Conservation (phyloP, 306 rosid genomes). For the Casuarina cunninghamiana region DNA sequence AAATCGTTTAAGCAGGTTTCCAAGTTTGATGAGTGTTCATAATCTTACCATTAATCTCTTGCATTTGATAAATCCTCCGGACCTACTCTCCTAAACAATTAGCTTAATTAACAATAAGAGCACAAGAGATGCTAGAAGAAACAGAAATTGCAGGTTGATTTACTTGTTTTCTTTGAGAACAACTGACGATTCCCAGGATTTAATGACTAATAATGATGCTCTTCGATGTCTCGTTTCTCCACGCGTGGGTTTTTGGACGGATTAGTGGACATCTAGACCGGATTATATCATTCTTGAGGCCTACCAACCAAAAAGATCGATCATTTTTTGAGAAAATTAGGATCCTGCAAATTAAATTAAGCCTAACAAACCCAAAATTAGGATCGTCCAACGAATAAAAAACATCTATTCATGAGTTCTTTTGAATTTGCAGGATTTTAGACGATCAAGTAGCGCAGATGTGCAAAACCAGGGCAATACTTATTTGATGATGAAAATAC, state of each 20-base stretch:
- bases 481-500: neutral
- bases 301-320: neutral
- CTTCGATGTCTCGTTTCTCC: constrained; percentile 15
- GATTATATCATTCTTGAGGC: neutral
- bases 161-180: constrained; percentile 4
- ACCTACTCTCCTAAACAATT: too few species aligned
- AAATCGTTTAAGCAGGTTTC: too few species aligned
- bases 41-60: too few species aligned
- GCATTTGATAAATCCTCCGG: too few species aligned
- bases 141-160: too few species aligned
- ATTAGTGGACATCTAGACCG: neutral
- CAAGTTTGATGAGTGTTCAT: too few species aligned
- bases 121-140: too few species aligned
- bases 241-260: neutral
- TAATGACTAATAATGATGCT: constrained; percentile 50
- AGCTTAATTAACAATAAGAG: too few species aligned
- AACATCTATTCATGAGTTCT: neutral
- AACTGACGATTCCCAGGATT: constrained; percentile 45
- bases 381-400: neutral
- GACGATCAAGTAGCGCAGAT: neutral
- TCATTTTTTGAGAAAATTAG: neutral
- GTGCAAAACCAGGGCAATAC: constrained; percentile 4
- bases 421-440: neutral
- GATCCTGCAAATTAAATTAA: neutral
- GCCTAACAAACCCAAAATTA: neutral